Evolutionary conservation across 345 rosid genomes (phyloP), one percentile per base, ranked within the genome.

Genomic region (Murraya paniculata): DNA sequence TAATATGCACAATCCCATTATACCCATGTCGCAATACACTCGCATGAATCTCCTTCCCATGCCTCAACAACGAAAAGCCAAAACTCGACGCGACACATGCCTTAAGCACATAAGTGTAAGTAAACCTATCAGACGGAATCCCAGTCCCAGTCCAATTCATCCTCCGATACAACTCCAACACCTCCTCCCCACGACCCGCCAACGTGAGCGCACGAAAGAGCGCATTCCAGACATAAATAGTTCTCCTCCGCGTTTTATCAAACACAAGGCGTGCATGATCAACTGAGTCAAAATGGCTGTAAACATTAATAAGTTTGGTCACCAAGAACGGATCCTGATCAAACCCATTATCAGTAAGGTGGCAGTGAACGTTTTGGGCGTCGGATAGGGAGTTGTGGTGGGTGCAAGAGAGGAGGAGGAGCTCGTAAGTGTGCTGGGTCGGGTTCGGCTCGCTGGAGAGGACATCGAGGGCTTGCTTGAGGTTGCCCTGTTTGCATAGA

Each of bases 291-390:
- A 95, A 76, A 65, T 80, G 81, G 0, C 94, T 83, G 25, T 93
- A 95, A 88, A 87, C 86, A 30, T 82, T 85, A 1, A 95, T 95
- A 59, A 95, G 97, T 80, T 95, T 95, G 48, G 99, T 95, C 10
- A 90, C 98, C 93, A 95, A 82, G 86, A 93, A 95, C 14, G 98
- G 94, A 55, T 95, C 99, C 81, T 92, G 93, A 78, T 85, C 99
- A 33, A 85, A 93, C 83, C 99, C 98, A 85, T 87, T 90, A 35
- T 85, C 83, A 5, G 75, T 50, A 21, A 95, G 87, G 75, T 91
- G 97, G 38, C 84, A 81, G 56, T 95, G 96, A 78, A 95, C 91
- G 27, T 78, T 70, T 74, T 73, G 78, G 62, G 89, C 98, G 61
- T 89, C 88, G 61, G 90, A 75, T 68, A 91, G 83, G 25, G 97